phyloP scores from a whole-genome alignment of 257 asterid species.

The Solanum lycopersicoides region DNA sequence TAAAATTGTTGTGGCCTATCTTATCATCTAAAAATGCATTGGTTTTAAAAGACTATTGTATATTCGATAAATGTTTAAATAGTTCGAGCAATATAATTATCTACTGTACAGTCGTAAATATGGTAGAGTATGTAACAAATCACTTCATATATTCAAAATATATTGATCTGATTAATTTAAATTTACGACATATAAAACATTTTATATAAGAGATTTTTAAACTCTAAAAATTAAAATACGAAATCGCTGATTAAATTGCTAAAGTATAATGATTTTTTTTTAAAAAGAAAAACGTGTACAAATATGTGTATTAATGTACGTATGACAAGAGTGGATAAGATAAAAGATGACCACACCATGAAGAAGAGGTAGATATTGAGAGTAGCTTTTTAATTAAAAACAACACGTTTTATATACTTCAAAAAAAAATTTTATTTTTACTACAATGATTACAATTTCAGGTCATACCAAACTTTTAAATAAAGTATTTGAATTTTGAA shows the following conservation, averaged over 20 bases:
- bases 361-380: background rate
- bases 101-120: too few relatives aligned
- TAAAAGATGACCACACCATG: background rate
- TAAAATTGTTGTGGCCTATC: too few relatives aligned
- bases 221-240: too few relatives aligned
- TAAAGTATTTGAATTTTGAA: background rate
- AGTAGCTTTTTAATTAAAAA: background rate
- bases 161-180: too few relatives aligned
- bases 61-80: too few relatives aligned
- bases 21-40: background rate
- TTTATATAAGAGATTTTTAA: too few relatives aligned
- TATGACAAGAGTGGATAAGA: background rate
- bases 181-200: too few relatives aligned
- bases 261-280: background rate
- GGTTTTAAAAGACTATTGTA: too few relatives aligned
- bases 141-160: too few relatives aligned
- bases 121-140: too few relatives aligned
- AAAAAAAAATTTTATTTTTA: background rate
- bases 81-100: too few relatives aligned
- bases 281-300: too few relatives aligned
- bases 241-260: background rate
- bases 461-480: background rate
- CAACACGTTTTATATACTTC: background rate
- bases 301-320: background rate
- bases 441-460: background rate